Evolutionary conservation across 805 yeast genomes (phyloP), one percentile per base, ranked within the genome.

Genomic region (Debaryomyces tyrocola): DNA sequence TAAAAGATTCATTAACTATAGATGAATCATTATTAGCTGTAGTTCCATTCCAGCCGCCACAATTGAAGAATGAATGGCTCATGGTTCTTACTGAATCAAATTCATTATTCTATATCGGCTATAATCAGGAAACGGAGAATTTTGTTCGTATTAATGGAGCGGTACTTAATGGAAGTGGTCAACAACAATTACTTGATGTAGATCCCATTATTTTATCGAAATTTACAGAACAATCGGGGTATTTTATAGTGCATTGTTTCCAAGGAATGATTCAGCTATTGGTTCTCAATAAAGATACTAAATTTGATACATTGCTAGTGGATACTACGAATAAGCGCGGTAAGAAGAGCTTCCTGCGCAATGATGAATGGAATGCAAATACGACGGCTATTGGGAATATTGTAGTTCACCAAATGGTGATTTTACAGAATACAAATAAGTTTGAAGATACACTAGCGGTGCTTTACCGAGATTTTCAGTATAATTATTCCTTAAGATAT

Each of bases 401-500:
- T 15, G 56, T 56, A 8, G 50, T 60, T 6, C 50, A 51, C 41
- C 44, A 48, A 20, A 50, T 60, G 47, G 55, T 45, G 10, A 31
- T 52, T 18, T 36, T 58, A 15, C 37, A 47, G 9, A 28, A 42
- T 4, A 15, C n/a, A n/a, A 14, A 34, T 10, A 27, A 34, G 4
- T 17, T 11, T 15, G 5, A 11, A 4, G 28, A 41, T 12, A 28
- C 49, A 10, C n/a, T 69, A 12, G 73, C 69, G 1, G 46, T 67
- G 1, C 45, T 69, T 5, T 67, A 64, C 47, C 56, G 74, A 18
- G 73, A 69, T 44, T 64, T 63, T 40, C 66, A 65, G 40, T 66
- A 62, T 51, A 54, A 56, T 43, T 62, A 59, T 41, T 64, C 71
- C 9, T 46, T 70, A 36, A 56, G 74, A 28, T 60, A 51, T 51